A percentile compares a stretch with the other conserved stretches of the same genome.
Conservation (phyloP, 176 grass and related monocot genomes). For the Zoysia pacifica region DNA sequence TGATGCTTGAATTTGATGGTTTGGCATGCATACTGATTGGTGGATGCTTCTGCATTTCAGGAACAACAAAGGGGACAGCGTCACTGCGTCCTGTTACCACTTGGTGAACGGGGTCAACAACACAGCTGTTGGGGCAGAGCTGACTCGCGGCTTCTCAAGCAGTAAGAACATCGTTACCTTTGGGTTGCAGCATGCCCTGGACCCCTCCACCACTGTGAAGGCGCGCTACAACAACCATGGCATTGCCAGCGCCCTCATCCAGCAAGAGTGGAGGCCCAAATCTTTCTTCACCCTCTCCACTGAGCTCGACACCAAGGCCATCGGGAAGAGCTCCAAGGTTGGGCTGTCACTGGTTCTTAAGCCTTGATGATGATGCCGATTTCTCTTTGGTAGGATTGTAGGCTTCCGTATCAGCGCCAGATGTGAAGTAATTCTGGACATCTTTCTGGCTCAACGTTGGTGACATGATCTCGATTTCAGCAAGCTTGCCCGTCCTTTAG, state of each 20-base stretch:
- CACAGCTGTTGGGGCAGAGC: constrained; percentile 55
- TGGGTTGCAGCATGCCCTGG: constrained; percentile 49
- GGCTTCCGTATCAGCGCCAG: not conserved
- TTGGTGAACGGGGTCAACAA: constrained; percentile 31
- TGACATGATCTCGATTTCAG: constrained; percentile 13
- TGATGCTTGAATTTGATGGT: not conserved
- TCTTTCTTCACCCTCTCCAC: constrained; percentile 62
- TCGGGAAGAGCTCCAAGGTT: constrained; percentile 52
- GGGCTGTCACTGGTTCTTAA: constrained; percentile 65
- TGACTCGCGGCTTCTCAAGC: constrained; percentile 58
- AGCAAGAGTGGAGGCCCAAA: constrained; percentile 67
- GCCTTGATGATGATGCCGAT: constrained; percentile 55
- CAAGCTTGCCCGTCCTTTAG: not conserved
- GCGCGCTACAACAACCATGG: constrained; percentile 60
- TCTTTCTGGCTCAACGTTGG: not conserved
- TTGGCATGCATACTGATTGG: not conserved
- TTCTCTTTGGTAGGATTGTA: constrained; percentile 44
- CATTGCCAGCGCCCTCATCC: constrained; percentile 56
- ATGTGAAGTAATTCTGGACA: constrained; percentile 34
- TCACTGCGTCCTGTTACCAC: constrained; percentile 54
- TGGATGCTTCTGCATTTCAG: constrained; percentile 32
- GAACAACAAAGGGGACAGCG: constrained; percentile 68
- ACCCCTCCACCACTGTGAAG: constrained; percentile 62
- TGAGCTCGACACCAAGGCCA: constrained; percentile 51
- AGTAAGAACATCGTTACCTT: constrained; percentile 51